A percentile compares a stretch with the other conserved stretches of the same genome.
These are phyloP conservation scores for Apophysomyces elegans DNA, from an alignment of 371 early-diverging fungal genomes.

Conservation along the genomic window DNA sequence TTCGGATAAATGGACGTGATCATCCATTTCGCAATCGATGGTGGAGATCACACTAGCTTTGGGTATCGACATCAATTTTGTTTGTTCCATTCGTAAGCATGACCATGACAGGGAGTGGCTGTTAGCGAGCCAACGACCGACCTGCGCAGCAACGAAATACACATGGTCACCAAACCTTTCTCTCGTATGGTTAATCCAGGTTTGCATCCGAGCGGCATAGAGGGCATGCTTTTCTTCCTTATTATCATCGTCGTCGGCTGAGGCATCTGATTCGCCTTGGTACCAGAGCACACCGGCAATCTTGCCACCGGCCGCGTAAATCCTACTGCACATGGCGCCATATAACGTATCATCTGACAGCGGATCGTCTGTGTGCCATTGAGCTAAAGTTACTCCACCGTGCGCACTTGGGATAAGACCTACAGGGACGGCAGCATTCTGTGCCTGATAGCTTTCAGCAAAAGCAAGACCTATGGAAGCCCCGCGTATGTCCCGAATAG, in stretches of 20 bases:
- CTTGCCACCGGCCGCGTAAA: conserved; percentile 18
- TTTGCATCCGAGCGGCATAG: not conserved
- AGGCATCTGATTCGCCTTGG: conserved; percentile 9
- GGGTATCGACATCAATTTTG: not conserved
- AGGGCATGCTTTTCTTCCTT: not conserved
- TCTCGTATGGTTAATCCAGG: not conserved
- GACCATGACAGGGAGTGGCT: not conserved
- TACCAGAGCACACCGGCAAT: conserved; percentile 33
- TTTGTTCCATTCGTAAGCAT: not conserved
- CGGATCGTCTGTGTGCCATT: conserved; percentile 31
- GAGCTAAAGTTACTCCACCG: conserved; percentile 35
- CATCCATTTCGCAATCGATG: conserved; percentile 41
- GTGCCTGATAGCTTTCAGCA: conserved; percentile 27
- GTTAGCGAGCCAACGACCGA: not conserved
- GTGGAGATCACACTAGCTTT: conserved; percentile 24
- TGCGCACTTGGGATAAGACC: conserved; percentile 49
- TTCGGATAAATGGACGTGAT: conserved; percentile 42
- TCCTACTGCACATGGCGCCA: conserved; percentile 42
- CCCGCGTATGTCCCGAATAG: conserved; percentile 27
- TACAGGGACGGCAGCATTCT: conserved; percentile 29
- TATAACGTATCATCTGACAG: conserved; percentile 29
- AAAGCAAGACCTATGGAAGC: conserved; percentile 38
- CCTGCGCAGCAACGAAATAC: not conserved
- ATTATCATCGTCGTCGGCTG: not conserved
- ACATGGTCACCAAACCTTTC: not conserved